A percentile compares a stretch with the other conserved stretches of the same genome.
Conservation (phyloP, 768 basidiomycete species). For the Mycena chlorophos region DNA sequence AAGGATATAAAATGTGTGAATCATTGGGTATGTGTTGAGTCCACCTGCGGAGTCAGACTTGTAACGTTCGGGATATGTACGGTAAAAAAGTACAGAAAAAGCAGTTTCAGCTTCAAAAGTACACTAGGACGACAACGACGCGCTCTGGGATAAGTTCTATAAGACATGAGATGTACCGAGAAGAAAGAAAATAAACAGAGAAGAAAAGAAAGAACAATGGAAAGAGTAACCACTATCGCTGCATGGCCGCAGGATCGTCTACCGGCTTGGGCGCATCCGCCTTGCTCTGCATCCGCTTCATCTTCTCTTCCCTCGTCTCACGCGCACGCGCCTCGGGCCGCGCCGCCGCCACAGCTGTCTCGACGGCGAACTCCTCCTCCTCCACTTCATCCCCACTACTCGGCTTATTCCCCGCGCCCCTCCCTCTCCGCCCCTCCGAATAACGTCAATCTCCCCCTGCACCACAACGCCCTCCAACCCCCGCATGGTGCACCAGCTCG, state of each 20-base stretch:
- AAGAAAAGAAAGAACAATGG: neutral
- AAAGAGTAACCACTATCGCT: neutral
- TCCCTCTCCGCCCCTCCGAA: conserved; percentile 60
- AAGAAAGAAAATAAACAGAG: no score
- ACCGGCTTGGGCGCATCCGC: conserved; percentile 37
- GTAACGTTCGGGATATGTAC: no score
- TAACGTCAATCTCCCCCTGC: conserved; percentile 87
- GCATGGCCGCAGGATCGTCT: conserved; percentile 9
- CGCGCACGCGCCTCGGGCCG: conserved; percentile 7
- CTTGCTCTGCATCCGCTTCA: conserved; percentile 40
- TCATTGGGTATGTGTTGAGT: no score
- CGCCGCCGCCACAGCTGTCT: conserved; percentile 5
- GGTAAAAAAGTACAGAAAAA: no score
- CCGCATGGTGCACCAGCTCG: conserved; percentile 76
- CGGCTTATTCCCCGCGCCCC: conserved; percentile 57
- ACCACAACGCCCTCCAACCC: conserved; percentile 87
- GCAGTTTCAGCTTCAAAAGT: no score
- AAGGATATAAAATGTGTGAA: no score
- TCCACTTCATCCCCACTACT: conserved; percentile 45
- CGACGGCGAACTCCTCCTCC: conserved; percentile 35
- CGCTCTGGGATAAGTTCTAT: no score
- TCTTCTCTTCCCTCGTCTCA: conserved; percentile 24
- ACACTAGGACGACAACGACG: no score
- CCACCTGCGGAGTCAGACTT: no score
- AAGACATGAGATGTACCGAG: no score